Percentiles rank a stretch among this genome's conserved stretches.
Conservation (phyloP, 225 moss, liverwort and hornwort species). For the Asterella californica region DNA sequence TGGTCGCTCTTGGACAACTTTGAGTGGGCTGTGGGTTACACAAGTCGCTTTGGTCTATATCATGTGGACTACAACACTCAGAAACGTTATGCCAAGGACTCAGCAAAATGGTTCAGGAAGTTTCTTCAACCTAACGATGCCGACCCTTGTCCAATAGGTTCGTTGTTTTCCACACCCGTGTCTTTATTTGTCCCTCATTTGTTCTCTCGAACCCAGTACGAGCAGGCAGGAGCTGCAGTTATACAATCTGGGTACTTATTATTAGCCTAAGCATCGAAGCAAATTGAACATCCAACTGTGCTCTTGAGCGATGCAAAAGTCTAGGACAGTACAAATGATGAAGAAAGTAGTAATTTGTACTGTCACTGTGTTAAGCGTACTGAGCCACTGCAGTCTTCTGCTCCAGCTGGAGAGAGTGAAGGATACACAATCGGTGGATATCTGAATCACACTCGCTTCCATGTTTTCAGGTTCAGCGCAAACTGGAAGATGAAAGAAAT, state of each 20-base stretch:
- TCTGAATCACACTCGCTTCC: neutral
- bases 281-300: neutral
- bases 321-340: no score
- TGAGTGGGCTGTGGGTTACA: constrained; percentile 73
- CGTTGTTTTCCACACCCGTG: neutral
- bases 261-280: neutral
- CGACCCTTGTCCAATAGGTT: constrained; percentile 22
- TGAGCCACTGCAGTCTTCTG: neutral
- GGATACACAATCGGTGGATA: neutral
- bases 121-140: constrained; percentile 28
- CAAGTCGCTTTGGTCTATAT: constrained; percentile 59
- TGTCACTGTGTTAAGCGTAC: no score
- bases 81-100: constrained; percentile 60
- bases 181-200: neutral
- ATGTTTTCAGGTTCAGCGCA: neutral
- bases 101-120: constrained; percentile 64
- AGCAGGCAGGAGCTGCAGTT: neutral
- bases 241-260: neutral
- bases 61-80: constrained; percentile 62
- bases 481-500: neutral
- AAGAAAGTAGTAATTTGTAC: no score
- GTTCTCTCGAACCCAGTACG: neutral
- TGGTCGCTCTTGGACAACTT: constrained; percentile 91
- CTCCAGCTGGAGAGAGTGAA: neutral
- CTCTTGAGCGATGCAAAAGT: neutral